These are phyloP conservation scores for Paecilomyces niveus DNA, from an alignment of 2,329 filamentous ascomycete species.

Conservation along the genomic window DNA sequence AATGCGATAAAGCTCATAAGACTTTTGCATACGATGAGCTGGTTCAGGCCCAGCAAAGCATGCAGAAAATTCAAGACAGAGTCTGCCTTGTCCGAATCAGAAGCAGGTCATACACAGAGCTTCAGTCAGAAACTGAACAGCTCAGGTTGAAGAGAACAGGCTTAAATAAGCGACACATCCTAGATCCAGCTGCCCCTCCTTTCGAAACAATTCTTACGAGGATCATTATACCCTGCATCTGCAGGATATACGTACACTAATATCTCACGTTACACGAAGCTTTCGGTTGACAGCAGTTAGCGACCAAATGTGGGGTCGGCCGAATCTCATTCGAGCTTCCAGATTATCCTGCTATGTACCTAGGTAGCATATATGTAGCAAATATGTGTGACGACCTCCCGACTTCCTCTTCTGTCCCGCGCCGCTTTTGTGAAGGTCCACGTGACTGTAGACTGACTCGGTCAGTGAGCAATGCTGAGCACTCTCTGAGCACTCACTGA, in stretches of 20 bases:
- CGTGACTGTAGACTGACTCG: no score
- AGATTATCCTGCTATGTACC: no score
- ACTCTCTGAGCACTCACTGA: no score
- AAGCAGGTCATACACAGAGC: not conserved
- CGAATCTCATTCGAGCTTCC: no score
- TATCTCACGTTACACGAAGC: not conserved
- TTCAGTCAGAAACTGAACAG: not conserved
- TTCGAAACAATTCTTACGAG: not conserved
- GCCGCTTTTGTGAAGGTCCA: no score
- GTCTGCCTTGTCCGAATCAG: not conserved
- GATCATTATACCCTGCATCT: not conserved
- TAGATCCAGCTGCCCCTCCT: not conserved
- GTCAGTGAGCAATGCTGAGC: no score
- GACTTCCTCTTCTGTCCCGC: no score
- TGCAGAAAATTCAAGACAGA: no score
- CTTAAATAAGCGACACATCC: not conserved
- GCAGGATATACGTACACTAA: not conserved
- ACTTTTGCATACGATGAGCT: not conserved
- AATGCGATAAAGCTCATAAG: not conserved
- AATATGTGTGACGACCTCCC: no score
- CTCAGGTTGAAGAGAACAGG: not conserved
- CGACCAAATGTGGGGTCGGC: not conserved
- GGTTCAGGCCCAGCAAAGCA: no score
- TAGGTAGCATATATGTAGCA: no score
- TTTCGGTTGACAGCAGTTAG: not conserved